These are phyloP conservation scores for Neltuma alba DNA, from an alignment of 306 rosid genomes.

Conservation along the genomic window DNA sequence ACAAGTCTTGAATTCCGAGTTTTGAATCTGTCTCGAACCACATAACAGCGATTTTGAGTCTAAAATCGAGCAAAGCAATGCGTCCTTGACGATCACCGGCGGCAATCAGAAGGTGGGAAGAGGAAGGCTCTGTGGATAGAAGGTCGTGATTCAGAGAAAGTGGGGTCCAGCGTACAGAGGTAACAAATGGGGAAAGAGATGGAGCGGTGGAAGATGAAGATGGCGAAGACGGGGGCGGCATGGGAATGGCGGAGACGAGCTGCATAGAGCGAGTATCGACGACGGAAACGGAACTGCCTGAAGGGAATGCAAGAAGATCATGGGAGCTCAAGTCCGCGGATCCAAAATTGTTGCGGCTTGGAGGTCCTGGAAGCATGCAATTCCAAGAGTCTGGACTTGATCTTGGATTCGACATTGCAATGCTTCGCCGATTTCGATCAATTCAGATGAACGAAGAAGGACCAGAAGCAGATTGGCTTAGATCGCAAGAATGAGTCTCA, in stretches of 20 bases:
- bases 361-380: slow-evolving; percentile 90
- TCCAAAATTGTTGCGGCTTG: slow-evolving; percentile 91
- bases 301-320: slow-evolving; percentile 82
- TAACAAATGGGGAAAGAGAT: slow-evolving; percentile 64
- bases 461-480: neutral
- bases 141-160: slow-evolving; percentile 77
- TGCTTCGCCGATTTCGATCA: neutral
- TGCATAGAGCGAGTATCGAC: slow-evolving; percentile 85
- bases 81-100: slow-evolving; percentile 98
- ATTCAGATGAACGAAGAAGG: neutral
- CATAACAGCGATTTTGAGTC: slow-evolving; percentile 56
- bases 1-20: slow-evolving; percentile 77
- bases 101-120: slow-evolving; percentile 87
- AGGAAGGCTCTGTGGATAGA: slow-evolving; percentile 82
- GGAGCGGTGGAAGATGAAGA: slow-evolving; percentile 24
- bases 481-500: neutral
- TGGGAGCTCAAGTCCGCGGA: slow-evolving; percentile 80
- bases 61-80: slow-evolving; percentile 78
- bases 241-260: slow-evolving; percentile 67
- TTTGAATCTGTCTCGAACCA: slow-evolving; percentile 82
- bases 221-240: slow-evolving; percentile 66
- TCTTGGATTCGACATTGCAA: slow-evolving; percentile 46
- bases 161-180: slow-evolving; percentile 88
- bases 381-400: slow-evolving; percentile 68
- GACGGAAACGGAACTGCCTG: slow-evolving; percentile 89